Conservation (phyloP, 805 yeast genomes). For the Barnettozyma pratensis region DNA sequence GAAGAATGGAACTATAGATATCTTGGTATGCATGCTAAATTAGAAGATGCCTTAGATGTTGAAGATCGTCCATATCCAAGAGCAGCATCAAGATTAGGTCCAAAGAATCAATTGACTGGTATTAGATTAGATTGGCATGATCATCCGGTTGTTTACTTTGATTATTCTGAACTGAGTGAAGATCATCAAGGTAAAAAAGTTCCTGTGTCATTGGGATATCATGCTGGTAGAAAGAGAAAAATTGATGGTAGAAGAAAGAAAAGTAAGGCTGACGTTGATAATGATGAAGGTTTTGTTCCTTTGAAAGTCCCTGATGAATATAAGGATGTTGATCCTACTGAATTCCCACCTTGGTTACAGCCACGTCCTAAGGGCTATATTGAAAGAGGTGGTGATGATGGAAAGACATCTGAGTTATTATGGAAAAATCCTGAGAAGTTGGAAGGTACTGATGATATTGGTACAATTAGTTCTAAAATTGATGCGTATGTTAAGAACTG, state of each 20-base stretch:
- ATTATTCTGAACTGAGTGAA: constrained; percentile 23
- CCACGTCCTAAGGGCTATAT: constrained; percentile 75
- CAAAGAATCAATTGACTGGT: constrained; percentile 67
- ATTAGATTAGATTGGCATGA: constrained; percentile 56
- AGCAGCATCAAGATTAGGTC: constrained; percentile 71
- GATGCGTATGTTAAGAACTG: constrained; percentile 55
- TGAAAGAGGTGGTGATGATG: constrained; percentile 73
- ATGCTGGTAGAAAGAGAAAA: constrained; percentile 17
- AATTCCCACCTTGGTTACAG: constrained; percentile 71
- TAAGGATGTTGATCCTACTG: constrained; percentile 34
- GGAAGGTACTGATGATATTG: constrained; percentile 13
- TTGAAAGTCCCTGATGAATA: constrained; percentile 45
- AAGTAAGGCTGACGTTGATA: constrained; percentile 17
- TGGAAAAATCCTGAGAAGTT: constrained; percentile 48
- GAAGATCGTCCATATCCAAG: constrained; percentile 79
- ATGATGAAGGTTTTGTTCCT: constrained; percentile 18
- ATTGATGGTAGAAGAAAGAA: constrained; percentile 23
- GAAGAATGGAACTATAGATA: constrained; percentile 83
- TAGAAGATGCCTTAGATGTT: constrained; percentile 73
- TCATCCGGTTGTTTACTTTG: constrained; percentile 65
- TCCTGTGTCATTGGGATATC: constrained; percentile 5
- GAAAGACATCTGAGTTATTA: constrained; percentile 46
- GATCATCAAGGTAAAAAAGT: constrained; percentile 14
- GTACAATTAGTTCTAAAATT: constrained; percentile 24
- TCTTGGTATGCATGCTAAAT: constrained; percentile 65